A percentile compares a stretch with the other conserved stretches of the same genome.
phyloP scores from a whole-genome alignment of 441 rosid genomes.

The Euphorbia corollata region DNA sequence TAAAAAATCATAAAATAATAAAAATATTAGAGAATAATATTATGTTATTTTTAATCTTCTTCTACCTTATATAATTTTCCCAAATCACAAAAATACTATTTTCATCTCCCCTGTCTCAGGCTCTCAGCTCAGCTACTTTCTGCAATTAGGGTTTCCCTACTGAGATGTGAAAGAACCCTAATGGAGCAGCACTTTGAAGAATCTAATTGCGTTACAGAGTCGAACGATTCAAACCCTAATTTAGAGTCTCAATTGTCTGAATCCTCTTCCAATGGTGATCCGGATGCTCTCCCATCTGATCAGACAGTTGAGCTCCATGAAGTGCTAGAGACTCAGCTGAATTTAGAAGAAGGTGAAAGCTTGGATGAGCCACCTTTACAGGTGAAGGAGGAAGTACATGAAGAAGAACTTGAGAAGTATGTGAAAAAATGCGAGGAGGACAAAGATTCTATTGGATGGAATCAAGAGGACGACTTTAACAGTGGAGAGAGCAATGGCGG shows the following conservation, averaged over 20 bases:
- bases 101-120: background rate
- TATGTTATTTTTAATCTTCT: too few relatives aligned
- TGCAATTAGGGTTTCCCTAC: conserved; percentile 30
- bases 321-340: conserved; percentile 12
- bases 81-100: too few relatives aligned
- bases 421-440: conserved; percentile 20
- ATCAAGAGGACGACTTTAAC: conserved; percentile 16
- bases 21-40: too few relatives aligned
- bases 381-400: conserved; percentile 1
- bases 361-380: background rate
- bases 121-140: background rate
- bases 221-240: background rate
- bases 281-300: conserved; percentile 20
- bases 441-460: conserved; percentile 12
- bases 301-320: conserved; percentile 17
- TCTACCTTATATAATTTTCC: too few relatives aligned
- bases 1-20: too few relatives aligned
- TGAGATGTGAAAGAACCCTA: conserved; percentile 26
- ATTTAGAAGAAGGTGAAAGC: conserved; percentile 14
- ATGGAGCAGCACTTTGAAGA: conserved; percentile 25
- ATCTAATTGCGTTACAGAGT: conserved; percentile 7
- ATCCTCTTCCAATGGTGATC: conserved; percentile 13
- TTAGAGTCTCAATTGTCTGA: conserved; percentile 19
- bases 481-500: conserved; percentile 17
- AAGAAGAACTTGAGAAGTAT: conserved; percentile 6